Base-by-base conservation (phyloP, 148 eudicot genomes). In the Silene conica region DNA sequence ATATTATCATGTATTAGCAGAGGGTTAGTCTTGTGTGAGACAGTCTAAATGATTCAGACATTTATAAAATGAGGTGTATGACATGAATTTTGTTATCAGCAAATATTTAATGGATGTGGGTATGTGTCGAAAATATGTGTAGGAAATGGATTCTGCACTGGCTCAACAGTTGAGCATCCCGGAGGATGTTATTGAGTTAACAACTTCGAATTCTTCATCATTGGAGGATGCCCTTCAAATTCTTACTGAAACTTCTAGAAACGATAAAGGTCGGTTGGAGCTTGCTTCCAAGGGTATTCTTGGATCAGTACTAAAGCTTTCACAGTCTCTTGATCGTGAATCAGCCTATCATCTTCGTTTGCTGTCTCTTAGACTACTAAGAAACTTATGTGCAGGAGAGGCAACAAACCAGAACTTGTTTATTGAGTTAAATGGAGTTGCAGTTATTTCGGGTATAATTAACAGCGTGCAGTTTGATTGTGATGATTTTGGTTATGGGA, bases 321-420 rank as follows among this genome's bases (percentile, higher is more conserved):
- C 85, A 50, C 85, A 82, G 67, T 78, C 54, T 72, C 82, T 86
- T 12, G 71, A 76, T 22, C 14, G n/a, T 63, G 78, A 85, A 41
- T 78, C 85, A n/a, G 69, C 69, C 26, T 73, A 76, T 60, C 82
- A 69, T 14, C 85, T 81, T 62, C 88, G 82, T 18, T 74, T 83
- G 20, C 72, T 87, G 74, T 83, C 96, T 66, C 76, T 94, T 63
- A 86, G 90, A 78, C 88, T 94, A 22, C 83, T 94, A 3, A 91
- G 98, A 76, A 94, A 94, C 78, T 82, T 94, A 18, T 88, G 93
- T 76, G 98, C 96, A 0, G 96, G 96, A 20, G 98, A 89, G 59
- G 26, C 55, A 13, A 57, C 50, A 19, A 94, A 91, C 59, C 97
- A 94, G 79, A 63, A 86, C 74, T 77, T 60, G 69, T 89, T 91